A percentile compares a stretch with the other conserved stretches of the same genome.
Evolutionary conservation across 129 eudicot species (phyloP).

Genomic region (Tagetes erecta): DNA sequence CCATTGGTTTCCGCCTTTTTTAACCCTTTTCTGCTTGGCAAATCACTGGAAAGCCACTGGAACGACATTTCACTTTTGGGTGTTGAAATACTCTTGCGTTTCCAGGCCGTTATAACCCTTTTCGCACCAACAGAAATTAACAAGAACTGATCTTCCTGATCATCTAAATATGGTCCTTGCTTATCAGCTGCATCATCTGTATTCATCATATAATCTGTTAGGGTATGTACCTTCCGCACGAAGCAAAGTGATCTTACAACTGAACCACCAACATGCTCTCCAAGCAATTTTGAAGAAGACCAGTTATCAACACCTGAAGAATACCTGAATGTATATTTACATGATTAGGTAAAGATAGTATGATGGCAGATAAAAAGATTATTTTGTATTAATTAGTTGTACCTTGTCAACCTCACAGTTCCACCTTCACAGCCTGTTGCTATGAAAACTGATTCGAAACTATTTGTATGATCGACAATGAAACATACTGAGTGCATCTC

Average conservation of each 20-base stretch:
- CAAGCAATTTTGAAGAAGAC: slow-evolving; percentile 82
- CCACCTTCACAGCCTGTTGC: slow-evolving; percentile 99
- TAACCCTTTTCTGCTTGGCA: slow-evolving; percentile 57
- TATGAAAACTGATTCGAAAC: slow-evolving; percentile 49
- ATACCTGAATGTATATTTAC: slow-evolving; percentile 51
- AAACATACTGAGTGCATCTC: slow-evolving; percentile 89
- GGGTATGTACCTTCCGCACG: slow-evolving; percentile 60
- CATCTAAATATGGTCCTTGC: slow-evolving; percentile 35
- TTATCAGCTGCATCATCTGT: slow-evolving; percentile 16
- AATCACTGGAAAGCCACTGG: slow-evolving; percentile 95
- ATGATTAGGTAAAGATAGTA: slow-evolving; percentile 13
- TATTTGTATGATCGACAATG: slow-evolving; percentile 38
- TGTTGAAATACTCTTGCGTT: slow-evolving; percentile 39
- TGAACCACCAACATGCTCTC: slow-evolving; percentile 99
- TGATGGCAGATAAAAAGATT: slow-evolving; percentile 10
- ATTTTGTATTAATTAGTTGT: not conserved
- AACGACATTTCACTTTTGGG: slow-evolving; percentile 52
- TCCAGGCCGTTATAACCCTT: slow-evolving; percentile 93
- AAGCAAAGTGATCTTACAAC: slow-evolving; percentile 86
- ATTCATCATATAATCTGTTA: slow-evolving; percentile 38
- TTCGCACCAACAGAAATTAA: slow-evolving; percentile 96
- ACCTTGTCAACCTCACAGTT: slow-evolving; percentile 95
- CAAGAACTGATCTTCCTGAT: slow-evolving; percentile 52
- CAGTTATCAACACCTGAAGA: slow-evolving; percentile 60
- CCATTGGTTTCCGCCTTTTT: slow-evolving; percentile 30